Evolutionary conservation across 139 green algal species (phyloP), one percentile per base, ranked within the genome.

Genomic region (Chlamydomonas urium): DNA sequence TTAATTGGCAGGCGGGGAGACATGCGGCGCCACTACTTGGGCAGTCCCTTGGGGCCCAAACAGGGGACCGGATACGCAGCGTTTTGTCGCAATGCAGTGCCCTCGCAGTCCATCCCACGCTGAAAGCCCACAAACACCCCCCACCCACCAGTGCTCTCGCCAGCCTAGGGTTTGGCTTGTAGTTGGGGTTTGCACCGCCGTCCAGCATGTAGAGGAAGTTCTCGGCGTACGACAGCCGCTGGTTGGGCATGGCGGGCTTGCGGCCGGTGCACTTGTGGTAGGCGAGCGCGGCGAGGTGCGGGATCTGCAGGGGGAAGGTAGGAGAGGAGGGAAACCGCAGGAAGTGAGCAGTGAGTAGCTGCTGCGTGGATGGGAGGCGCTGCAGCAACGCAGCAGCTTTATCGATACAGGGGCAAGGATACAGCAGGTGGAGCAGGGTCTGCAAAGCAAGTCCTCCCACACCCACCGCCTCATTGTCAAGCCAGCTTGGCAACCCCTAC

Each of bases 201-300:
- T 98, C 94, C 48, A 99, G 87, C 95, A 99, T 99, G 91, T 95
- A 98, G 58, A 99, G 78, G 74, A 99, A 97, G 84, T 97, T 97
- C 77, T 99, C 95, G 0, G 90, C 77, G 73, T 97, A 99, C 50
- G 75, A 75, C 38, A 99, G 84, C 14, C 86, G 85, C 81, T 93
- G 84, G 77, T 95, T 96, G 57, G 94, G 95, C 17, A 71, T 71
- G 1, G 90, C 79, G 0, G 87, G 72, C 47, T 69, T 73, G 60
- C 93, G 85, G n/a, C 95, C 95, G 2, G 89, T 93, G 68, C 81
- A 83, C 60, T 92, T 90, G 87, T 98, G 94, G 81, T 98, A 98
- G 14, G 94, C 94, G 53, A 93, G 71, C 1, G 94, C 93, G 3
- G 93, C 94, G 14, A 98, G 79, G 0, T 92, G 90, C 53, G 94